Evolutionary conservation across 148 eudicot species (phyloP), one percentile per base, ranked within the genome.

Genomic region (Rhododendron griersonianum): DNA sequence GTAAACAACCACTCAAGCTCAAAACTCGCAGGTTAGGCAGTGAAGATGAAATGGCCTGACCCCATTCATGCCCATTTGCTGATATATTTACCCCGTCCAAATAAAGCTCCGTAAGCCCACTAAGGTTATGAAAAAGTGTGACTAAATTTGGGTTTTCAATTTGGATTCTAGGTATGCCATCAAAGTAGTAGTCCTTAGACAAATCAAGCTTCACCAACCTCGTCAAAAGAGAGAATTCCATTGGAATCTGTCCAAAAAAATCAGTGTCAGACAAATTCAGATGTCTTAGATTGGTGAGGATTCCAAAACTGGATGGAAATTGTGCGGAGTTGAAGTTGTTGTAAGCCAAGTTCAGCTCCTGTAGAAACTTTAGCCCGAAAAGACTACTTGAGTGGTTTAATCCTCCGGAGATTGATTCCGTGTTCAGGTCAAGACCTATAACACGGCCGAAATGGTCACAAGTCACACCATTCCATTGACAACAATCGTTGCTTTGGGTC

Each of bases 401-500:
- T 8, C 87, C 86, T 30, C 77, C 86, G 5, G 41, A 45, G 50
- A 89, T 87, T 0, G 45, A 7, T 65, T 91, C 90, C 10, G 85
- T 85, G 69, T 79, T 85, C 2, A 91, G 87, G 53, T 88, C 84
- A 25, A 91, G 89, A 75, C 81, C 39, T 21, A 45, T 83, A 48
- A 91, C 88, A 50, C 35, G 89, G 25, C 92, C 89, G 15, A 18
- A 78, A 48, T 9, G 51, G 13, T 48, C 51, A 48, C 51, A 48
- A 48, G 51, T 48, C 51, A 48, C 51, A 48, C 51, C 51, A 48
- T 48, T 48, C 51, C 93, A 93, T 6, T 5, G 11, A 61, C 92
- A 89, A 41, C 89, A 88, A 33, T 90, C 88, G 0, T 71, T 0
- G 80, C 53, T 79, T 25, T 75, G 73, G 91, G 85, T 83, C 94